Conservation (phyloP, 371 early-diverging fungal genomes). For the Zychaea mexicana region DNA sequence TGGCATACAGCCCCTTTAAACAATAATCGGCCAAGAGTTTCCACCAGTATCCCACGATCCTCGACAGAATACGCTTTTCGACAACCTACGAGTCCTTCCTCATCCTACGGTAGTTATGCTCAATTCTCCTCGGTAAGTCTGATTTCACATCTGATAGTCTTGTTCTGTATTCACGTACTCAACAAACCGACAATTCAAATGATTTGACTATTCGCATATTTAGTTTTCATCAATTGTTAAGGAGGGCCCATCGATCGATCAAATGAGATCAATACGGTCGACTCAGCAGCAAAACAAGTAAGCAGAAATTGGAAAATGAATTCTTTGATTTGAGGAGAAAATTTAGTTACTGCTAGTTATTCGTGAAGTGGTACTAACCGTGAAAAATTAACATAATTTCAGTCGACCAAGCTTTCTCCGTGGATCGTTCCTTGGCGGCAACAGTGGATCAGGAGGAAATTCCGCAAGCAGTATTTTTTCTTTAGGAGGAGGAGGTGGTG, state of each 20-base stretch:
- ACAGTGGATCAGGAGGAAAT: neutral
- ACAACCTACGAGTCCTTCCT: neutral
- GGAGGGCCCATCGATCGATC: neutral
- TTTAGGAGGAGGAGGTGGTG: conserved; percentile 8
- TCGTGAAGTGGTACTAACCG: too few species aligned
- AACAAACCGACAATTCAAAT: too few species aligned
- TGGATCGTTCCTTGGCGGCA: conserved; percentile 11
- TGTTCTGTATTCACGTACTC: too few species aligned
- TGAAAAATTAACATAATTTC: neutral
- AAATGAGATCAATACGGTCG: neutral
- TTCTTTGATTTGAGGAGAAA: too few species aligned
- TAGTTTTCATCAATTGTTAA: neutral
- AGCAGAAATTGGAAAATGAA: neutral
- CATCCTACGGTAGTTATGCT: neutral
- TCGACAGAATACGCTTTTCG: neutral
- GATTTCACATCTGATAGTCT: too few species aligned
- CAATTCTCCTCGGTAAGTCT: neutral
- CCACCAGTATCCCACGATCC: neutral
- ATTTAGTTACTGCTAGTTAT: too few species aligned
- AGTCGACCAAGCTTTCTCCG: conserved; percentile 16
- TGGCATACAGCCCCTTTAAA: neutral
- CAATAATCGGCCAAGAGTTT: neutral
- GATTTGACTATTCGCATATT: too few species aligned
- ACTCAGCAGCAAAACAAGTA: neutral
- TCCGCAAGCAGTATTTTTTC: conserved; percentile 6